Evolutionary conservation across 2,329 filamentous ascomycete species (phyloP).

Genomic region (Chaetomium olivaceum): DNA sequence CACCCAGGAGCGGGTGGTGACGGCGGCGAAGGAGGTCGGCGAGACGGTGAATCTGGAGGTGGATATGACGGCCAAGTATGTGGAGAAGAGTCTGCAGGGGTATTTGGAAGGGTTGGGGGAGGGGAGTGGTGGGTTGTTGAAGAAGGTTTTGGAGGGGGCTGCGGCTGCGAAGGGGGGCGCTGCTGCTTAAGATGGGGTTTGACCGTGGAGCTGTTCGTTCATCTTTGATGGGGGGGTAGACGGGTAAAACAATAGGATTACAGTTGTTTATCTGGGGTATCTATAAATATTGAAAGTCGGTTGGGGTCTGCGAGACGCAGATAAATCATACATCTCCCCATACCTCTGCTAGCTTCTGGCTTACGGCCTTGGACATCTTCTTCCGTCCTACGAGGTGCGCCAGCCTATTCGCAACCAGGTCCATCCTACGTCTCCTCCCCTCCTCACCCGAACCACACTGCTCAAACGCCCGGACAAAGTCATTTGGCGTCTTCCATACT

Average conservation of each 20-base stretch:
- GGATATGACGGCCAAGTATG: slow-evolving; percentile 83
- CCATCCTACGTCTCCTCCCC: slow-evolving; percentile 57
- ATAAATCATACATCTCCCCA: slow-evolving; percentile 58
- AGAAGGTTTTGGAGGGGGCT: slow-evolving; percentile 69
- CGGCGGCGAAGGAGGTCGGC: slow-evolving; percentile 74
- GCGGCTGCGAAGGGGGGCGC: slow-evolving; percentile 51
- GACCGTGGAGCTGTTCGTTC: not conserved
- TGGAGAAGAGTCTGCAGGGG: slow-evolving; percentile 83
- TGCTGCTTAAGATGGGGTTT: slow-evolving; percentile 5
- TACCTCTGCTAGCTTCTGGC: slow-evolving; percentile 69
- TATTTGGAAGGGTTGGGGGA: slow-evolving; percentile 62
- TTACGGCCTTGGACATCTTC: slow-evolving; percentile 66
- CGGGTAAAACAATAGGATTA: not conserved
- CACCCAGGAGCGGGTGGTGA: slow-evolving; percentile 88
- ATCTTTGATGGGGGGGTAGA: not conserved
- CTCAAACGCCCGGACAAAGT: slow-evolving; percentile 70
- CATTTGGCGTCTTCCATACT: slow-evolving; percentile 72
- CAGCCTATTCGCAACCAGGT: slow-evolving; percentile 60
- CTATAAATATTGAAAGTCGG: not conserved
- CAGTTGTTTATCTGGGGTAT: not conserved
- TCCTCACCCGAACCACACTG: slow-evolving; percentile 51
- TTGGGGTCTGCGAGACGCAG: too few relatives aligned
- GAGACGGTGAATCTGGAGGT: slow-evolving; percentile 91
- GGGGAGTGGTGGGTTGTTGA: slow-evolving; percentile 57
- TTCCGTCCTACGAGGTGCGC: slow-evolving; percentile 63